A percentile compares a stretch with the other conserved stretches of the same genome.
Conservation (phyloP, 352 stramenopile genomes). For the Phytophthora litchii region DNA sequence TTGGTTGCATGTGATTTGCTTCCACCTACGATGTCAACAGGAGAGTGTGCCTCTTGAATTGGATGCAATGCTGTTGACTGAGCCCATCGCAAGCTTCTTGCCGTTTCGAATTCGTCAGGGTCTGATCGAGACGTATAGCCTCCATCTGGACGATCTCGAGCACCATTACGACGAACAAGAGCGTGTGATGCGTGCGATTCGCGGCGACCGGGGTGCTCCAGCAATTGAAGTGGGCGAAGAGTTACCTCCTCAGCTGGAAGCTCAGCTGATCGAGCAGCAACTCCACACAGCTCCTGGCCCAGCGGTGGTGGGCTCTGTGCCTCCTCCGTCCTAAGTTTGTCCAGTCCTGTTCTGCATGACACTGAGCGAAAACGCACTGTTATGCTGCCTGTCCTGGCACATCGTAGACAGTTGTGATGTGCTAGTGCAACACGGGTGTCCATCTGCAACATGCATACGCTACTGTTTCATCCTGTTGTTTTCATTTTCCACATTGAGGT, state of each 20-base stretch:
- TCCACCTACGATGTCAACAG: constrained; percentile 31
- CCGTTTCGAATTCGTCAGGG: constrained; percentile 87
- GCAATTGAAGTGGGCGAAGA: constrained; percentile 39
- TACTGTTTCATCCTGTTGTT: constrained; percentile 39
- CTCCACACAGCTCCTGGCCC: constrained; percentile 28
- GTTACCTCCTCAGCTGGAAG: constrained; percentile 38
- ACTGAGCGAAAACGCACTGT: neutral
- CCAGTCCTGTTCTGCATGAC: constrained; percentile 9
- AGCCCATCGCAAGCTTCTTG: constrained; percentile 81
- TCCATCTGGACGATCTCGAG: constrained; percentile 86
- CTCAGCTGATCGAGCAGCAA: constrained; percentile 44
- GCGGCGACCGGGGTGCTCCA: constrained; percentile 52
- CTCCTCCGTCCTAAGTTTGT: constrained; percentile 19
- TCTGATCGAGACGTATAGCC: constrained; percentile 89
- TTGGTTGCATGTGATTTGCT: constrained; percentile 4
- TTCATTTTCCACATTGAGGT: constrained; percentile 30
- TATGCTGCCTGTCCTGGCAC: constrained; percentile 8
- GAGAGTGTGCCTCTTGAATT: constrained; percentile 87
- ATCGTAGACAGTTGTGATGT: constrained; percentile 28
- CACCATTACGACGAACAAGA: constrained; percentile 85
- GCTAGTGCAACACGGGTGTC: constrained; percentile 24
- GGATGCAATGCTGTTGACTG: constrained; percentile 83
- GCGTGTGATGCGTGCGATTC: constrained; percentile 81
- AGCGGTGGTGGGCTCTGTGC: constrained; percentile 25
- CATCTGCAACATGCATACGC: constrained; percentile 23